phyloP scores from a whole-genome alignment of 2,329 filamentous ascomycete species.

The Hypomyces perniciosus region DNA sequence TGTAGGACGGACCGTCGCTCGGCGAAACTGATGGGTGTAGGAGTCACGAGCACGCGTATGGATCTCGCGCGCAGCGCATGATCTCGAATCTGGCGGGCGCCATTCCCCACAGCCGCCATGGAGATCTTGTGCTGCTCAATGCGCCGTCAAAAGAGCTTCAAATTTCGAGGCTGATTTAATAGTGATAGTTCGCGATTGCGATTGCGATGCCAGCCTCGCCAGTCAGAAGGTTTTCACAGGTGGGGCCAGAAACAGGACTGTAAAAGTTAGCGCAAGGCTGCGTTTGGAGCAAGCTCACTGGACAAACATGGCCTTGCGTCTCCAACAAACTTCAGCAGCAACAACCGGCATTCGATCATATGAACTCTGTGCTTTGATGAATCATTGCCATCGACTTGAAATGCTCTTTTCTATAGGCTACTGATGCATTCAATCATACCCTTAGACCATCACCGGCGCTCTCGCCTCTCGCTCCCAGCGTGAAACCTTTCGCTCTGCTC shows the following conservation, averaged over 20 bases:
- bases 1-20: constrained; percentile 51
- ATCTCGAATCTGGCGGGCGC: constrained; percentile 10
- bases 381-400: not conserved
- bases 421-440: constrained; percentile 6
- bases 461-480: constrained; percentile 1
- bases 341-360: not conserved
- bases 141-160: not conserved
- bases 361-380: not conserved
- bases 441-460: not conserved
- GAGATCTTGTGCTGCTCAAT: constrained; percentile 3
- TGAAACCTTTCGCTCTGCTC: not conserved
- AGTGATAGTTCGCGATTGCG: not conserved
- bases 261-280: not conserved
- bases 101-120: constrained; percentile 14
- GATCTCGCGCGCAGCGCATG: constrained; percentile 25
- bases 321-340: not conserved
- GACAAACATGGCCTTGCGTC: not conserved
- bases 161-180: not conserved
- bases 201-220: constrained; percentile 3
- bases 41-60: constrained; percentile 48
- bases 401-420: not conserved
- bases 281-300: not conserved
- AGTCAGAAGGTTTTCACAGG: not conserved
- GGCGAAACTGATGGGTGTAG: constrained; percentile 44
- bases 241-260: not conserved